Evolutionary conservation across 2,329 filamentous ascomycete species (phyloP).

Genomic region (Apiospora sp.): DNA sequence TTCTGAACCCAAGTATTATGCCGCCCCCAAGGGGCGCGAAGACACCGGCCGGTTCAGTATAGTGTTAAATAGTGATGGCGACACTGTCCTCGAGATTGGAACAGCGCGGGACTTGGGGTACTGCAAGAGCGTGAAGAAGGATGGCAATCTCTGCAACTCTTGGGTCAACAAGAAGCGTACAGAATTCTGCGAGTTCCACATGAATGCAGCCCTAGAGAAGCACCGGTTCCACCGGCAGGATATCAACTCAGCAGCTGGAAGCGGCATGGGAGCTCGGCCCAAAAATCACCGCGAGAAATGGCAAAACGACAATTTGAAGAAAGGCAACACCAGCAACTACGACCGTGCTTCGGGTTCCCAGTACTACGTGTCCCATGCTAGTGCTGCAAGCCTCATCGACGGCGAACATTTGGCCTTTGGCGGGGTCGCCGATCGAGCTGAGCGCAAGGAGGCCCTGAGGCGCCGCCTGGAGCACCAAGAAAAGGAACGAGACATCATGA

Average conservation of each 20-base stretch:
- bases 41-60: conserved; percentile 88
- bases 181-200: conserved; percentile 91
- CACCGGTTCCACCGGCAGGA: conserved; percentile 48
- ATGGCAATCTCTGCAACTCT: conserved; percentile 78
- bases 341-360: conserved; percentile 66
- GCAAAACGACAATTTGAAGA: conserved; percentile 30
- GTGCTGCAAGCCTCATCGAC: conserved; percentile 70
- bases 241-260: conserved; percentile 57
- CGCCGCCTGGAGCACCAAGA: conserved; percentile 71
- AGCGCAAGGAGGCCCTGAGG: conserved; percentile 71
- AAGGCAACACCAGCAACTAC: conserved; percentile 51
- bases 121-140: conserved; percentile 85
- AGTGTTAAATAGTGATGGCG: conserved; percentile 83
- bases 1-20: conserved; percentile 91
- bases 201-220: conserved; percentile 81
- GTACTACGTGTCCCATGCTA: conserved; percentile 61
- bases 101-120: conserved; percentile 84
- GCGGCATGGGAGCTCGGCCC: conserved; percentile 46
- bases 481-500: conserved; percentile 76
- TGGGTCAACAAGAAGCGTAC: conserved; percentile 93
- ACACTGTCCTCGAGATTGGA: conserved; percentile 91
- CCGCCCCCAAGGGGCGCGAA: conserved; percentile 76
- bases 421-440: conserved; percentile 64
- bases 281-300: conserved; percentile 43
- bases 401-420: conserved; percentile 54